Evolutionary conservation across 768 basidiomycete species (phyloP).

Genomic region (Galerina marginata): DNA sequence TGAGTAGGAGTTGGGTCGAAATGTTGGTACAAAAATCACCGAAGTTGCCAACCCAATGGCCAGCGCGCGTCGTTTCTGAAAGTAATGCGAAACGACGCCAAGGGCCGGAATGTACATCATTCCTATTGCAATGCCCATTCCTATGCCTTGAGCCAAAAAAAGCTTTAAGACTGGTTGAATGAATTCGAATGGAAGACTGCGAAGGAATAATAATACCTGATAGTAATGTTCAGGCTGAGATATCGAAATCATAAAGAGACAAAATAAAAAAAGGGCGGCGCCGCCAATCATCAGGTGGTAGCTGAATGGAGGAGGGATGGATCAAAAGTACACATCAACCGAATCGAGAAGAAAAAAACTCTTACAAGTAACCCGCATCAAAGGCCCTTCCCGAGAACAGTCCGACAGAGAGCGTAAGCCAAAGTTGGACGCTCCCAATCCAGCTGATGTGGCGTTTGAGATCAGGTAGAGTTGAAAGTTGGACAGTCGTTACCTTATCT

Average conservation of each 20-base stretch:
- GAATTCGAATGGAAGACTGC: slow-evolving; percentile 19
- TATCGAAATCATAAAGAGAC: slow-evolving; percentile 53
- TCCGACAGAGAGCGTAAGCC: slow-evolving; percentile 28
- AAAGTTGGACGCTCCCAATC: slow-evolving; percentile 33
- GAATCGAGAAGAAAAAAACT: background rate
- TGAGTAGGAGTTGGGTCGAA: background rate
- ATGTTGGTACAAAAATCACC: slow-evolving; percentile 20
- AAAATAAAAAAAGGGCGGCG: slow-evolving; percentile 47
- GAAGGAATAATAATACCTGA: slow-evolving; percentile 31
- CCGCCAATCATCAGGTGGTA: slow-evolving; percentile 51
- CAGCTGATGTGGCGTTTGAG: slow-evolving; percentile 21
- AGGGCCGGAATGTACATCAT: slow-evolving; percentile 53
- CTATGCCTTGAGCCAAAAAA: slow-evolving; percentile 52
- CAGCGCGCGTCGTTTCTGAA: slow-evolving; percentile 37
- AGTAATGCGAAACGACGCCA: slow-evolving; percentile 44
- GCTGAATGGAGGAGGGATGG: slow-evolving; percentile 26
- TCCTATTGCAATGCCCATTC: slow-evolving; percentile 56
- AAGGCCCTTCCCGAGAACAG: slow-evolving; percentile 30
- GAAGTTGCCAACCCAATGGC: slow-evolving; percentile 42
- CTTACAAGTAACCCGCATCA: slow-evolving; percentile 34
- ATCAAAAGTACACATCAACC: slow-evolving; percentile 1
- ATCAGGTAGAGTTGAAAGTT: background rate
- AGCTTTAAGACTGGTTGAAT: slow-evolving; percentile 35
- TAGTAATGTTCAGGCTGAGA: slow-evolving; percentile 44
- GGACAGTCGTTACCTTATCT: slow-evolving; percentile 26